phyloP scores from a whole-genome alignment of 2,329 filamentous ascomycete species.

The Verticillium albo-atrum region DNA sequence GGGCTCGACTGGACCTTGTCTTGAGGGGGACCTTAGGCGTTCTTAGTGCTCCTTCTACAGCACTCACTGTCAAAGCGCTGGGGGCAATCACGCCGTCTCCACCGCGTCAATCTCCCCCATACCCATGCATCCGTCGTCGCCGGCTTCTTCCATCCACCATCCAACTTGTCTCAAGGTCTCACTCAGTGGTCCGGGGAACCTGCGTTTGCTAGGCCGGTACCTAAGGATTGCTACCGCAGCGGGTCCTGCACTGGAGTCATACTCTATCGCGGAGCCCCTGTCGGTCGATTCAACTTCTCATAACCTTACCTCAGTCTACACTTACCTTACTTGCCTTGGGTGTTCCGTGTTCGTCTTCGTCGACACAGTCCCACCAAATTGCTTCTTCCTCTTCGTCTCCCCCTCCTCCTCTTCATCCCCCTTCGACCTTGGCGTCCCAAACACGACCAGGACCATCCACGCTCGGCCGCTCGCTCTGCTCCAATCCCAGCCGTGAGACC shows the following conservation, averaged over 20 bases:
- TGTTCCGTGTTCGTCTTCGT: not conserved
- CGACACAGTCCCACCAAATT: not conserved
- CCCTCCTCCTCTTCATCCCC: not conserved
- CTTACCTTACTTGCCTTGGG: no score
- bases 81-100: not conserved
- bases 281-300: no score
- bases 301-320: no score
- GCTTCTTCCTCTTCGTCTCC: no score
- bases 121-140: not conserved
- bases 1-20: not conserved
- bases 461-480: not conserved
- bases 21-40: not conserved
- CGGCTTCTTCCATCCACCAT: not conserved
- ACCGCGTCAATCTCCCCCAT: not conserved
- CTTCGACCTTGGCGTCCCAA: not conserved
- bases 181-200: not conserved
- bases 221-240: no score
- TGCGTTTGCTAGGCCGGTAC: no score
- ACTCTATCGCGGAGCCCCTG: no score
- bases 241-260: no score
- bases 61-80: not conserved
- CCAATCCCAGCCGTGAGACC: not conserved
- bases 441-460: not conserved
- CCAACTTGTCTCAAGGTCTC: not conserved
- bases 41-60: no score